A percentile compares a stretch with the other conserved stretches of the same genome.
Conservation (phyloP, 1,284 basidiomycete genomes). For the Microbotryum lychnidis-dioicae region DNA sequence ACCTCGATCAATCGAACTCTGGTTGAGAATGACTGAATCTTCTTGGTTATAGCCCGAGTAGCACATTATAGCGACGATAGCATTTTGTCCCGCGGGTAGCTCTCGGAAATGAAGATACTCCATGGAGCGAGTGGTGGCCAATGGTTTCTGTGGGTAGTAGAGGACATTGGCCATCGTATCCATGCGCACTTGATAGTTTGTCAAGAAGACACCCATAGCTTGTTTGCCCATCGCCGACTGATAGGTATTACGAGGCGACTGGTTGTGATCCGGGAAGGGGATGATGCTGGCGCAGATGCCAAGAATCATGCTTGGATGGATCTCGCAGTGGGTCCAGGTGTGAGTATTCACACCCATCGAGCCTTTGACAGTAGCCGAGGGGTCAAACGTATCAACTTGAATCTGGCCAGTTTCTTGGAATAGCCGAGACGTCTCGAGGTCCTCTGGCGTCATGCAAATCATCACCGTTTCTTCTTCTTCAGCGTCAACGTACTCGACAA, state of each 20-base stretch:
- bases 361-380: conserved; percentile 49
- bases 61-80: conserved; percentile 94
- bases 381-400: conserved; percentile 38
- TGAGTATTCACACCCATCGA: conserved; percentile 44
- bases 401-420: conserved; percentile 49
- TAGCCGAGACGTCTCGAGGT: conserved; percentile 70
- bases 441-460: conserved; percentile 97
- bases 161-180: conserved; percentile 98
- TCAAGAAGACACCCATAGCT: conserved; percentile 97
- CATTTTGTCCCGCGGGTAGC: conserved; percentile 83
- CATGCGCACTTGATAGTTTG: conserved; percentile 93
- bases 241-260: conserved; percentile 99
- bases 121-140: conserved; percentile 97
- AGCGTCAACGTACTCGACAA: conserved; percentile 91
- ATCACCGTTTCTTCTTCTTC: conserved; percentile 99
- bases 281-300: conserved; percentile 98
- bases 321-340: conserved; percentile 98
- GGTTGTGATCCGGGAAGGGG: conserved; percentile 99
- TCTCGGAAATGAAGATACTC: conserved; percentile 97
- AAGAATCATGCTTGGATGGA: conserved; percentile 98
- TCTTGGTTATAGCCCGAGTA: conserved; percentile 99
- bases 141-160: conserved; percentile 97
- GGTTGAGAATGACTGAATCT: conserved; percentile 99
- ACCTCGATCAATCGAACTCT: conserved; percentile 94
- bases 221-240: conserved; percentile 99